Evolutionary conservation across 2,329 filamentous ascomycete species (phyloP), one percentile per base, ranked within the genome.

Genomic region (Microcyclospora pomicola): DNA sequence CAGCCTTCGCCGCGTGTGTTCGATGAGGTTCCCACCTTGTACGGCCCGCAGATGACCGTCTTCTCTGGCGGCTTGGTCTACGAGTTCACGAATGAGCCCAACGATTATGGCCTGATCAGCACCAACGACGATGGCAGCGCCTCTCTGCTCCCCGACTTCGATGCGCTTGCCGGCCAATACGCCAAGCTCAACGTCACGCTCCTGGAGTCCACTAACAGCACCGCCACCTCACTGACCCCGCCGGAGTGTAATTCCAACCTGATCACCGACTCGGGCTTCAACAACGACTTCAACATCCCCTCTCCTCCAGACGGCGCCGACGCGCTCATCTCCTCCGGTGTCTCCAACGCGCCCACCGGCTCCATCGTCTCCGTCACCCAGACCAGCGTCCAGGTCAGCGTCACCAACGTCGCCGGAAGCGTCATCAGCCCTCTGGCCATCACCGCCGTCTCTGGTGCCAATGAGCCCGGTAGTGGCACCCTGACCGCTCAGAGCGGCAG

Each of bases 11-110:
- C 80, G 11, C 80, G 83, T 49, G 61, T 76, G 50, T 91, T 86
- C 64, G 79, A 80, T 47, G 83, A 91, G 61, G 78, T 85, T 10
- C 68, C 66, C 39, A 67, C 77, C 44, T 75, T 91, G 47, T 88
- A 88, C 59, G 71, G 80, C 40, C 52, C 67, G 30, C 51, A 83
- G 46, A 86, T 88, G 80, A 77, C 66, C 13, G 66, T 75, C 40
- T 76, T 88, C 53, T 79, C 76, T 38, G 83, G 83, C 45, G 82
- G 82, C 46, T 68, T 91, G 33, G 80, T 88, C 33, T 91, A 88
- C 65, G 81, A 91, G 61, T 88, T 74, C 60, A 77, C 75, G 1
- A 71, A 86, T 60, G 83, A 87, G 56, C 60, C 64, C 31, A 78
- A 80, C 56, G 59, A 71, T 49, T 72, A 64, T 46, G 69, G 69